Evolutionary conservation across 1,284 basidiomycete species (phyloP), one percentile per base, ranked within the genome.

Genomic region (Dichomitus squalens): DNA sequence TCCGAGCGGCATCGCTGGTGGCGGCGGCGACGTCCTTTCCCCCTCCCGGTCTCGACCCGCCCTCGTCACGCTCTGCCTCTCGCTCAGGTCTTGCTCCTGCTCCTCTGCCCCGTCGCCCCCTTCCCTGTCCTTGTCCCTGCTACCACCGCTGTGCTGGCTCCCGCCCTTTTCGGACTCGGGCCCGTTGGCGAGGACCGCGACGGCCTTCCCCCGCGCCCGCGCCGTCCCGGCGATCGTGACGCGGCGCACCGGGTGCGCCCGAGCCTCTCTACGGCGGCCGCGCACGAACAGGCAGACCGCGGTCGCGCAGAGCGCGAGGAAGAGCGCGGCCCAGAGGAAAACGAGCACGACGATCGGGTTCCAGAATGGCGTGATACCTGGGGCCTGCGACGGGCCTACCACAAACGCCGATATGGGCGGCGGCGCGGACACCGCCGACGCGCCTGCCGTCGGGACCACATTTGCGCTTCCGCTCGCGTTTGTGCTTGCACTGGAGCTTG

Each of bases 321-420:
- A 43, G 21, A 46, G 39, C 4, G 23, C 29, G 20, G 11, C 29
- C 25, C 31, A 33, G 33, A 46, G 18, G 40, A 46, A n/a, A n/a
- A 41, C 41, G 7, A 53, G 33, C 16, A 43, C 33, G 23, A 53
- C n/a, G 14, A 53, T 53, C 23, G 41, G 44, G 29, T 47, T 47
- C 44, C 43, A 34, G 51, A 35, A 20, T 27, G 51, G 33, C 31
- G 51, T 53, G 41, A 53, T 44, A 29, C 43, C 27, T 8, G 7
- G 43, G 21, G 27, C 29, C 27, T 5, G 25, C n/a, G 25, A n/a
- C 8, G 41, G 25, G 23, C 11, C n/a, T n/a, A n/a, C n/a, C n/a
- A n/a, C n/a, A n/a, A n/a, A n/a, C n/a, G n/a, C n/a, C n/a, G n/a
- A n/a, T n/a, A n/a, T n/a, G n/a, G n/a, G n/a, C n/a, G n/a, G n/a